Conservation (phyloP, 164 flowering plant genomes). For the Kingdonia uniflora region DNA sequence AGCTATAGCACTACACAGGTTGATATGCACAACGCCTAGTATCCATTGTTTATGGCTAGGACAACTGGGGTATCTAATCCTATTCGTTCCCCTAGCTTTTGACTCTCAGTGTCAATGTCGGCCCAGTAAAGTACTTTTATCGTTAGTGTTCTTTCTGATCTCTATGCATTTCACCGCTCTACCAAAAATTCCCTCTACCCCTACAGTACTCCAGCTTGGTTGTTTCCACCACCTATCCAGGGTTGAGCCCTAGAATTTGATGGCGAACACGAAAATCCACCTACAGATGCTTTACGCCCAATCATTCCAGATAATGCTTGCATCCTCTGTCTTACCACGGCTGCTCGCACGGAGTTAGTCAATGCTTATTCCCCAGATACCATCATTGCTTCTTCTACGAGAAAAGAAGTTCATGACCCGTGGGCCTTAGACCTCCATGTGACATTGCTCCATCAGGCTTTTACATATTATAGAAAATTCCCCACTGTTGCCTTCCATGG, state of each 20-base stretch:
- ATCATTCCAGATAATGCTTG: neutral
- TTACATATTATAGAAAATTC: neutral
- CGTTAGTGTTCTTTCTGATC: slow-evolving; percentile 2
- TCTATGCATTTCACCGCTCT: neutral
- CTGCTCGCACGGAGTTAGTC: slow-evolving; percentile 3
- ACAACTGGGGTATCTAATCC: slow-evolving; percentile 2
- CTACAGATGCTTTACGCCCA: neutral
- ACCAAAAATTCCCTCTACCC: neutral
- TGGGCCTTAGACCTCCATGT: slow-evolving; percentile 1
- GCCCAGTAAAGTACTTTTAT: neutral
- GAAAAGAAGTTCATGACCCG: neutral
- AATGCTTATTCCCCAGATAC: no score
- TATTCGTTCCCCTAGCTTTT: neutral
- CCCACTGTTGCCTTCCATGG: neutral
- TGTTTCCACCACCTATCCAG: neutral
- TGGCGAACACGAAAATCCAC: neutral
- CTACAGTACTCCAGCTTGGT: slow-evolving; percentile 1
- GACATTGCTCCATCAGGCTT: neutral
- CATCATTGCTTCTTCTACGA: neutral
- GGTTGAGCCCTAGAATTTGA: neutral
- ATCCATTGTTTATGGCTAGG: slow-evolving; percentile 2
- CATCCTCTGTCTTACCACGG: slow-evolving; percentile 3
- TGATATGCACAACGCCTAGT: neutral
- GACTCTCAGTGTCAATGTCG: neutral
- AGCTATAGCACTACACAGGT: neutral